These are phyloP conservation scores for Fragaria iinumae DNA, from an alignment of 306 rosid genomes.

Conservation along the genomic window DNA sequence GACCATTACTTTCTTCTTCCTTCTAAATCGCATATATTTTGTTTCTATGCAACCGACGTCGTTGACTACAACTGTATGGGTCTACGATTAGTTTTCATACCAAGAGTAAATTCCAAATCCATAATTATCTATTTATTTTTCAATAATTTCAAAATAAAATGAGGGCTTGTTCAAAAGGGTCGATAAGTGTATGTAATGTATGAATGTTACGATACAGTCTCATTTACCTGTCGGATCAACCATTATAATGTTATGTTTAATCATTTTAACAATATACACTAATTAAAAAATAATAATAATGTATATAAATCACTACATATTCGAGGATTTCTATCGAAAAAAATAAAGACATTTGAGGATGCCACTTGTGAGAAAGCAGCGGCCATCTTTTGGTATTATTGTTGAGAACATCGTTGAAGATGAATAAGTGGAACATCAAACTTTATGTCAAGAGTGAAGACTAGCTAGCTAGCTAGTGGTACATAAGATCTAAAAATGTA, in stretches of 20 bases:
- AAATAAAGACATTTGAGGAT: too few relatives aligned
- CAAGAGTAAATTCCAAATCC: not conserved
- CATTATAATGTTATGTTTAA: too few relatives aligned
- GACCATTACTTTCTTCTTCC: conserved; percentile 20
- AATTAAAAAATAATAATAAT: too few relatives aligned
- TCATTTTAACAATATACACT: too few relatives aligned
- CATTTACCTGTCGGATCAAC: too few relatives aligned
- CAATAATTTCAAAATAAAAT: too few relatives aligned
- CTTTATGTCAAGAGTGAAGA: not conserved
- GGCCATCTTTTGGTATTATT: not conserved
- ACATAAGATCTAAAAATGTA: not conserved
- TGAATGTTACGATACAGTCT: too few relatives aligned
- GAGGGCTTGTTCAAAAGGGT: too few relatives aligned
- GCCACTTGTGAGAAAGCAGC: not conserved
- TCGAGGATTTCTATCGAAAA: too few relatives aligned
- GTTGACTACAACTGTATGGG: conserved; percentile 11
- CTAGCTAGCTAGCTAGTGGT: not conserved
- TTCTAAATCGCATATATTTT: not conserved
- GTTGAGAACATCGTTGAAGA: not conserved
- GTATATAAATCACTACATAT: too few relatives aligned
- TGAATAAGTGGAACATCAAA: not conserved
- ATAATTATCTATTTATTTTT: too few relatives aligned
- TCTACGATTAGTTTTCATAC: not conserved
- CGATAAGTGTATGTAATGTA: too few relatives aligned
- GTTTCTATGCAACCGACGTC: conserved; percentile 2